Conservation (phyloP, 2,329 filamentous ascomycete genomes). For the Sporothrix brunneoviolacea region DNA sequence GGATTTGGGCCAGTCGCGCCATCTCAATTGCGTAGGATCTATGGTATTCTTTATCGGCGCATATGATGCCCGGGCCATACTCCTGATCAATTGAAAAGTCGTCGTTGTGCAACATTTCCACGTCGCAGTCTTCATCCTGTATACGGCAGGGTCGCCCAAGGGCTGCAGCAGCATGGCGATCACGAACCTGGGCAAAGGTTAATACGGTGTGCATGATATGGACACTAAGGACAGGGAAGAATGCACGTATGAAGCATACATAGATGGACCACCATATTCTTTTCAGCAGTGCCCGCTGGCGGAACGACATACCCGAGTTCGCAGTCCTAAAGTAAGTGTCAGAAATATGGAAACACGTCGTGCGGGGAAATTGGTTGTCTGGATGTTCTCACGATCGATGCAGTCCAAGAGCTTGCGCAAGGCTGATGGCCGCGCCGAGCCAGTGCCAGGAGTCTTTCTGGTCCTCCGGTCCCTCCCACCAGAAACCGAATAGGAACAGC, state of each 20-base stretch:
- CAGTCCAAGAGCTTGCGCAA: not conserved
- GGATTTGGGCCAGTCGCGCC: conserved; percentile 1
- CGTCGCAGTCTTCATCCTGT: conserved; percentile 5
- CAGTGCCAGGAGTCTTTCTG: conserved; percentile 9
- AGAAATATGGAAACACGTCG: no score
- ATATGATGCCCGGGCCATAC: not conserved
- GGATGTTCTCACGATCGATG: no score
- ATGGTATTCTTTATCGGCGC: not conserved
- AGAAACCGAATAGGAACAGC: conserved; percentile 2
- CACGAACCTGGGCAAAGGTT: no score
- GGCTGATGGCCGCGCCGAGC: conserved; percentile 4
- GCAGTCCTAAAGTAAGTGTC: no score
- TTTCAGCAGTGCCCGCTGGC: not conserved
- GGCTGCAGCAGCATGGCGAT: not conserved
- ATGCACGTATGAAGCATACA: no score
- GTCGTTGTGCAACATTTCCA: not conserved
- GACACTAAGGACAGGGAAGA: no score
- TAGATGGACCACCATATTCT: conserved; percentile 11
- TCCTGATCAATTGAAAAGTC: conserved; percentile 2
- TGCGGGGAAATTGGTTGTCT: no score
- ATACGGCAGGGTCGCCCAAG: conserved; percentile 4
- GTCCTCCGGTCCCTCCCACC: conserved; percentile 7
- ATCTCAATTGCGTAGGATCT: not conserved
- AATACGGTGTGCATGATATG: no score
- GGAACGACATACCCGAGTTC: conserved; percentile 1